A percentile compares a stretch with the other conserved stretches of the same genome.
Evolutionary conservation across 2,329 filamentous ascomycete species (phyloP).

Genomic region (Epichloe hybrida): DNA sequence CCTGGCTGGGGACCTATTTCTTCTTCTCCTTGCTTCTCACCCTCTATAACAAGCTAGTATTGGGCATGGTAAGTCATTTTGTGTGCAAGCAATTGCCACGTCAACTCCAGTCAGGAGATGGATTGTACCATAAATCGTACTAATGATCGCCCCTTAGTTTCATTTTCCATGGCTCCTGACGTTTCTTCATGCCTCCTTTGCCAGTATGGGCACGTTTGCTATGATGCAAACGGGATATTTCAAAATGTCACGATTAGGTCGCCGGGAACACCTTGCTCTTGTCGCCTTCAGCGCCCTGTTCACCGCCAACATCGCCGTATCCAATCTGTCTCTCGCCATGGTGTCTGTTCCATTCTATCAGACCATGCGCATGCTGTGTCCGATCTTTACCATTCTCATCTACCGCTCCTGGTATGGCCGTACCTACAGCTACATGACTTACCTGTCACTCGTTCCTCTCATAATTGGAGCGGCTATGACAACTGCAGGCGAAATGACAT

Average conservation of each 20-base stretch:
- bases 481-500: slow-evolving; percentile 49
- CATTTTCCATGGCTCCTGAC: slow-evolving; percentile 48
- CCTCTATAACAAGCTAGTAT: slow-evolving; percentile 45
- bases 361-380: slow-evolving; percentile 47
- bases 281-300: slow-evolving; percentile 47
- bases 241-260: slow-evolving; percentile 35
- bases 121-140: background rate
- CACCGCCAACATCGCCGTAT: slow-evolving; percentile 50
- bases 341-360: slow-evolving; percentile 55
- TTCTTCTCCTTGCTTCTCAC: slow-evolving; percentile 34
- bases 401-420: slow-evolving; percentile 42
- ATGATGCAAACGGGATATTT: slow-evolving; percentile 40
- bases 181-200: slow-evolving; percentile 42
- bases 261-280: slow-evolving; percentile 40
- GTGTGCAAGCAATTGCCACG: background rate
- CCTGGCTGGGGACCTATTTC: slow-evolving; percentile 39
- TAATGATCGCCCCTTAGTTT: slow-evolving; percentile 25
- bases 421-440: slow-evolving; percentile 41
- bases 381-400: slow-evolving; percentile 48
- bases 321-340: slow-evolving; percentile 48
- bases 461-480: slow-evolving; percentile 45
- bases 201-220: slow-evolving; percentile 39
- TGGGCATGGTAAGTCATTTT: slow-evolving; percentile 31
- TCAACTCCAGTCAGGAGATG: background rate
- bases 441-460: slow-evolving; percentile 46